These are phyloP conservation scores for Albatrellus ellisii DNA, from an alignment of 768 basidiomycete genomes.

Conservation along the genomic window DNA sequence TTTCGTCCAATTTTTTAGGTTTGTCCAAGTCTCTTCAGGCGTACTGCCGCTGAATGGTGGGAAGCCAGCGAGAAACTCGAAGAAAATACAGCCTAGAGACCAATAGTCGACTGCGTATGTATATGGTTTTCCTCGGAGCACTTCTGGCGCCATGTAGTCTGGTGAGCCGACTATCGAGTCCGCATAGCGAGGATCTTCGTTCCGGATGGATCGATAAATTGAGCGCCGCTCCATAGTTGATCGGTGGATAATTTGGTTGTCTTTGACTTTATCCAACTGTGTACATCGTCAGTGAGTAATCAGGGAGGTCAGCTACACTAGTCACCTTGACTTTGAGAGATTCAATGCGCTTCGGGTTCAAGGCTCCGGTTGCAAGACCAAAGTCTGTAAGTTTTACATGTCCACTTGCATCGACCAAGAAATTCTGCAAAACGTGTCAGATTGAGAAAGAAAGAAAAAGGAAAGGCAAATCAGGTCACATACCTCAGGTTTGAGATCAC, in stretches of 20 bases:
- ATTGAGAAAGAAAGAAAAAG: neutral
- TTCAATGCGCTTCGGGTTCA: conserved; percentile 91
- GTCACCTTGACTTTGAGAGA: conserved; percentile 91
- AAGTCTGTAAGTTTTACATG: conserved; percentile 99
- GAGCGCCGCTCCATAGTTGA: conserved; percentile 92
- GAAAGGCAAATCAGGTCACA: conserved; percentile 12
- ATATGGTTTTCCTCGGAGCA: conserved; percentile 89
- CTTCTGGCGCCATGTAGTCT: conserved; percentile 97
- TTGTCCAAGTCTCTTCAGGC: conserved; percentile 98
- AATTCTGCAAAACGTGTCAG: conserved; percentile 49
- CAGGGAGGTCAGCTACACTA: too few species aligned
- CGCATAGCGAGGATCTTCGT: conserved; percentile 85
- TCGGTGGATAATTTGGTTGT: conserved; percentile 78
- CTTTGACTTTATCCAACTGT: conserved; percentile 93
- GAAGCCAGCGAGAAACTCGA: conserved; percentile 94
- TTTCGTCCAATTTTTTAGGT: conserved; percentile 94
- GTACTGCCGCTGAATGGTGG: conserved; percentile 95
- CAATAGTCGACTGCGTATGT: conserved; percentile 96
- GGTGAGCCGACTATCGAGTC: conserved; percentile 97
- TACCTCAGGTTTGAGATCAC: conserved; percentile 96
- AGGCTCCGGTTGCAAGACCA: conserved; percentile 89
- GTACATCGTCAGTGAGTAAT: too few species aligned
- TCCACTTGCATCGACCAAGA: conserved; percentile 88
- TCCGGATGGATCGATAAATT: conserved; percentile 84
- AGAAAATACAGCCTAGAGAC: conserved; percentile 96